Base-by-base conservation (phyloP, 2,329 filamentous ascomycete genomes). In the Hypoxylon rubiginosum region DNA sequence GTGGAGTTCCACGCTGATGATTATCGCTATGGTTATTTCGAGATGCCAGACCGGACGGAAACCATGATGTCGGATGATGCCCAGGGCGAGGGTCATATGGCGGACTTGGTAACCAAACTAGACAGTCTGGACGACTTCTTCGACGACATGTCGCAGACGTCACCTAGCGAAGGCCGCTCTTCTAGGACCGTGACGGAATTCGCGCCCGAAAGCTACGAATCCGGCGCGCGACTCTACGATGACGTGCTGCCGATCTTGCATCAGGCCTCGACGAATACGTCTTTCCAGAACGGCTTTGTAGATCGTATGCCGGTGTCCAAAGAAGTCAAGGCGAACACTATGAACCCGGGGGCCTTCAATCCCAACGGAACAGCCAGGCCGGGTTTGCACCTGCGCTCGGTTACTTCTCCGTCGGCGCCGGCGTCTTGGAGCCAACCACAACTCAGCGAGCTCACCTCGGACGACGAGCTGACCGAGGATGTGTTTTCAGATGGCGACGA, bases 1-100 rank as follows among this genome's bases (percentile, higher is more conserved):
- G 90, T 99, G 28, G 94, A 97, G 74, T 98, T 99, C 80, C 92
- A 97, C 72, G 87, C 90, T 2, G 97, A 99, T 67, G 94, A 98
- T 66, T 94, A 92, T 73, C 90, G 90, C 10, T 92, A 92, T 72
- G 91, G 91, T 9, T 94, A 94, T 77, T 94, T 94, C 81, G 88
- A 90, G 1, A 82, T 87, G 17, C 79, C 82, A 0, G 91, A 94
- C 69, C 88, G 94, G 56, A 92, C 93, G 1, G 93, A 93, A 58
- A 97, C 94, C 0, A 97, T 97, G 92, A 88, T 97, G 77, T 97
- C 94, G 0, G 93, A 97, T 72, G 93, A 96, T 39, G 88, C 82
- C 0, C 88, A 91, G 13, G 88, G 84, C 1, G 91, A 94, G 50
- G 87, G 86, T 46, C 91, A 92, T 62, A 91, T 94, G 75, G 92